Evolutionary conservation across 768 basidiomycete species (phyloP).

Genomic region (Mycena olivaceomarginata): DNA sequence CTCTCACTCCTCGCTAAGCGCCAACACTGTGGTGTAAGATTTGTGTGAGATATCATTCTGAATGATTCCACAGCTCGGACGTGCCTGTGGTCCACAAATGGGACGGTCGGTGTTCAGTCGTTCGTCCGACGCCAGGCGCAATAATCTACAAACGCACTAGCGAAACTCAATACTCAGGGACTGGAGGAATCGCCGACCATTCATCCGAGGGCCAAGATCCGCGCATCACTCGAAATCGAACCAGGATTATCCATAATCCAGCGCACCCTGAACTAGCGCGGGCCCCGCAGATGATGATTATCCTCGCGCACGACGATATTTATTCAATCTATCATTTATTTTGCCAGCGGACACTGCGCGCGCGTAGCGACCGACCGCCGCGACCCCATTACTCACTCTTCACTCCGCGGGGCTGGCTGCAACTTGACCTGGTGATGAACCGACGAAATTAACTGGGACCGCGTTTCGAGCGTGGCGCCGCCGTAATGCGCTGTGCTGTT

Average conservation of each 20-base stretch:
- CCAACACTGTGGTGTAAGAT: neutral
- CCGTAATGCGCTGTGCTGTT: neutral
- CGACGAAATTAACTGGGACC: neutral
- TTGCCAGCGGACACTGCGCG: conserved; percentile 21
- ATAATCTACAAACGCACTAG: neutral
- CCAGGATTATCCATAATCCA: neutral
- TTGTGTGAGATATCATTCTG: neutral
- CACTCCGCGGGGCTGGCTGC: conserved; percentile 1
- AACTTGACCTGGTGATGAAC: conserved; percentile 19
- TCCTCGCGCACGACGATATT: neutral
- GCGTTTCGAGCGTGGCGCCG: neutral
- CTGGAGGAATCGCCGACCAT: neutral
- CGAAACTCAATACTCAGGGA: neutral
- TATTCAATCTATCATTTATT: conserved; percentile 12
- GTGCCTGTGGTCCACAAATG: too few species aligned
- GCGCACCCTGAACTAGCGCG: neutral
- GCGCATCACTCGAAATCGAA: conserved; percentile 1
- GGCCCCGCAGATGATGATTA: conserved; percentile 13
- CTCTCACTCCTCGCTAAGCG: neutral
- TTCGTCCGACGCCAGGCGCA: neutral
- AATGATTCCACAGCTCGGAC: neutral
- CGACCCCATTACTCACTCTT: conserved; percentile 12
- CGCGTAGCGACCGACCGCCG: conserved; percentile 14
- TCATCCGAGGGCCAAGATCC: neutral
- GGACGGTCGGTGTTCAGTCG: neutral